Base-by-base conservation (phyloP, 345 rosid species). In the Nasturtium officinale region DNA sequence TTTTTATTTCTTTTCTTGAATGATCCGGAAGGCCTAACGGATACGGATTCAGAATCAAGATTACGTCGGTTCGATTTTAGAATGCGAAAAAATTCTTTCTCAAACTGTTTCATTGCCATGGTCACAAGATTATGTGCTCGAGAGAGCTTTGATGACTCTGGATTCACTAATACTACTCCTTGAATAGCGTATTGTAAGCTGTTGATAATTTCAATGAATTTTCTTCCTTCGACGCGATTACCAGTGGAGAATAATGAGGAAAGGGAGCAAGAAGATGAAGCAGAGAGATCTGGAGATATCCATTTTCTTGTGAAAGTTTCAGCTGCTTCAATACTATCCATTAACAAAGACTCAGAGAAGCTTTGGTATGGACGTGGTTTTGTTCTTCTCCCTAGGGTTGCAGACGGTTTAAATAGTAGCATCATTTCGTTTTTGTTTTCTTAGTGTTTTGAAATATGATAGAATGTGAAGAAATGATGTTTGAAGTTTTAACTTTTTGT, bases 1-100 rank as follows among this genome's bases (percentile, higher is more conserved):
- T 77, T 63, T 0, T 68, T 50, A 0, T n/a, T 56, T 20, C 77
- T 77, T 0, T 62, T 1, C 4, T 50, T 61, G 16, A 73, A 73
- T 1, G 83, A 69, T 45, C 16, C 12, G 1, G 72, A 65, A 16
- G 85, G 77, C 46, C 61, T 80, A 43, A 38, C 40, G 6, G 93
- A 87, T 13, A 87, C 67, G 0, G 90, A 87, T 52, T 89, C 96
- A 0, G 84, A 82, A 29, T 86, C 93, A 2, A 91, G 82, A 55
- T 73, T 57, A 7, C 72, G 83, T 35, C 83, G 58, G 3, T 82
- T 88, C 5, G 83, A 75, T 37, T 85, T 89, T 33, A 94, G 50
- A 21, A 94, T 79, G 28, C 73, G 84, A 33, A 85, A 84, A 50
- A 94, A 87, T 83, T 94, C 98, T 54, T 75, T 87, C 72, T 91